Evolutionary conservation across 371 early-diverging fungal species (phyloP), one percentile per base, ranked within the genome.

Genomic region (Mucor racemosus): DNA sequence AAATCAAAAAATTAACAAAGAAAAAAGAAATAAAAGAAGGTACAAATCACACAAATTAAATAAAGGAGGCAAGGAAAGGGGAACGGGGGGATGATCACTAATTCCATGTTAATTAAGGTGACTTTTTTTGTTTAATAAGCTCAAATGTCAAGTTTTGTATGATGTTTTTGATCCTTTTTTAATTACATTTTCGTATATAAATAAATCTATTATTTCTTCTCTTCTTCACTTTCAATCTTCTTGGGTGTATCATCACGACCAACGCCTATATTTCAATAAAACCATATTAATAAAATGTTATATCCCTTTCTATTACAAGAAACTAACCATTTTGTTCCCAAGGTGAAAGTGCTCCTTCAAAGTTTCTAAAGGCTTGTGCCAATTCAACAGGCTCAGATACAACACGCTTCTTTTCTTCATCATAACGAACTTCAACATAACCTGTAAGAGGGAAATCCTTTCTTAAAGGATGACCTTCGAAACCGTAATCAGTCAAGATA

Each of bases 361-460:
- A 95, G 88, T 92, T 92, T 76, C 99, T 89, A 87, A 96, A 95
- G n/a, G 95, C 93, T 84, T 98, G 99, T 19, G 98, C 89, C 74
- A 98, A 82, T 78, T 98, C 97, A 66, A 97, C 85, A 36, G 97
- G 97, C 76, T 99, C 99, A 39, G 93, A 86, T 38, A 98, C 94
- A 39, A 99, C 95, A 58, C 98, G 88, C 87, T 97, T 97, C 90
- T 93, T 94, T 77, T 96, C 97, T 67, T 98, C 98, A 76, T 97
- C 98, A 73, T 95, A 97, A 65, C 98, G 85, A 50, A 97, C 94
- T 81, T 97, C 97, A 21, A 94, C 93, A 77, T 95, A 96, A 39
- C 97, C 97, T 39, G 97, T 96, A 54, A 97, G 84, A 59, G 99
- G 99, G 88, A 99, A 98, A 74, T 99, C 99, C 87, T 99, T 99